Evolutionary conservation across 108 stramenopile genomes (phyloP), one percentile per base, ranked within the genome.

Genomic region (Skeletonema tropicum): DNA sequence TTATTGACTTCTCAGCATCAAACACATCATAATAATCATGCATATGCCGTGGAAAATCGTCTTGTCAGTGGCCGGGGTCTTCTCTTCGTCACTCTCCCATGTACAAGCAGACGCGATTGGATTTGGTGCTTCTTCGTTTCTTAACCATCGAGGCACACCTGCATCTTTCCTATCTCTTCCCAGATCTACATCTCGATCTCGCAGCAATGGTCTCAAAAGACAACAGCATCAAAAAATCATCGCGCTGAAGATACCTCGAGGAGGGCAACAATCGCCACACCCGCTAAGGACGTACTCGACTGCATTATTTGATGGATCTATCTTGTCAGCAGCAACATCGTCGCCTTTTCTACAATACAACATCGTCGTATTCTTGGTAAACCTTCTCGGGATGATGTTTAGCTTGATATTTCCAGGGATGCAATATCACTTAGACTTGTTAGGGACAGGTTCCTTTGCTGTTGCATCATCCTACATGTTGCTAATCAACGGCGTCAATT

Each of bases 391-490:
- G 25, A 46, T 73, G 72, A 38, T 48, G 1, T 68, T 75, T 42
- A 68, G 74, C 33, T 32, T 77, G n/a, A 6, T 49, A 19, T 77
- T 72, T 65, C 46, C 62, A 23, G 45, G 63, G 26, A 49, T 57
- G 46, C 76, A 83, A 57, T 57, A 74, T 30, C 94, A 94, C 75
- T 73, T 94, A 12, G 94, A 94, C 68, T 60, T 94, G 26, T 68
- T 94, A 17, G 94, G 94, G 8, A 91, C 94, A 0, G 94, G 94
- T 39, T 87, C 91, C 0, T 94, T 94, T 78, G 88, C 83, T 15
- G 30, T 85, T 30, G 85, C 88, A 4, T 74, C 88, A 38, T n/a
- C 80, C 1, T 64, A 73, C 7, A 29, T 46, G 13, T 11, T 82
- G 11, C 23, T 77, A 42, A 33, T 60, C 6, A 42, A 36, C 3